Base-by-base conservation (phyloP, 2,329 filamentous ascomycete species). In the Cadophora sp. region DNA sequence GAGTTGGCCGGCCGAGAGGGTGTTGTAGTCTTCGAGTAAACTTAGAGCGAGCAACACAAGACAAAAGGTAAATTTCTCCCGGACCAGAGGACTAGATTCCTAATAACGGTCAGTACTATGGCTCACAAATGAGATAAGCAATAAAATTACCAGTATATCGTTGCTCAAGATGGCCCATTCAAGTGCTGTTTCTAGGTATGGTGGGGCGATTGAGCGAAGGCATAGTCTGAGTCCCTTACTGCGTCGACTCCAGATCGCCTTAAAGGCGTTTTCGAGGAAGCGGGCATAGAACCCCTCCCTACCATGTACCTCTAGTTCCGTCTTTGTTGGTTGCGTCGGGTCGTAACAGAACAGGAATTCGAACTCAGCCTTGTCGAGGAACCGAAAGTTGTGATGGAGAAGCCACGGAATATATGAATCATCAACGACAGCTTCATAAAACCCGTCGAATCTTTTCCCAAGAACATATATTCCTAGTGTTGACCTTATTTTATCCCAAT, bases 331-430 rank as follows among this genome's bases (percentile, higher is more conserved):
- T 19, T 64, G 24, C 11, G 19, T 66, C 12, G 4, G 48, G 29
- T 68, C 34, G 58, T 58, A 65, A 59, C 24, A 51, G 40, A 62
- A 43, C 19, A 50, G 22, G 43, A 43, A 22, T 62, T 70, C 1
- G 31, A 66, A 69, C 60, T 65, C 24, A 66, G 9, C 27, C 19
- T 55, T 55, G 51, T 55, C 27, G 19, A 55, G n/a, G 51, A 55
- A 55, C 14, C 51, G 51, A 31, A 68, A 68, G 19, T 68, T 53
- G 43, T 56, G 24, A 63, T 55, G 6, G 34, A 29, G 40, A 64
- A 70, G 63, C 62, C 26, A 66, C 16, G 65, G 62, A 68, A 65
- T 24, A 62, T 70, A 68, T 56, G 55, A 63, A 14, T 64, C 27
- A 56, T 50, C 12, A 64, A 68, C 29, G 9, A 40, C 26, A 62